These are phyloP conservation scores for Houttuynia cordata DNA, from an alignment of 164 flowering plant genomes.

Conservation along the genomic window DNA sequence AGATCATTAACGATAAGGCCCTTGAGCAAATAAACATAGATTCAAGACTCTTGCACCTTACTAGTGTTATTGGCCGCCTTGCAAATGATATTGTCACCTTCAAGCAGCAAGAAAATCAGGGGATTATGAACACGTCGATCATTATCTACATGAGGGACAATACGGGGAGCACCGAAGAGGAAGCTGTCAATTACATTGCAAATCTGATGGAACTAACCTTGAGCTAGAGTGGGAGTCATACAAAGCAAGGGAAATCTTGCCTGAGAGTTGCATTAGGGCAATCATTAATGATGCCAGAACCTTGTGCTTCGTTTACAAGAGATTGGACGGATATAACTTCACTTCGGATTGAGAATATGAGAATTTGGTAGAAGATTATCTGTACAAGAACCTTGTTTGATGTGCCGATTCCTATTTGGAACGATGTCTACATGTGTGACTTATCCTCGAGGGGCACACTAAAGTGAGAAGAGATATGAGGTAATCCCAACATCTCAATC, in stretches of 20 bases:
- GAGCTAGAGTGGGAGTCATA: slow-evolving; percentile 3
- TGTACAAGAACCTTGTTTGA: not conserved
- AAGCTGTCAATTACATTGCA: not conserved
- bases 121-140: not conserved
- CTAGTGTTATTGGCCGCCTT: not conserved
- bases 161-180: not conserved
- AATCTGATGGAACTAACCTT: not conserved
- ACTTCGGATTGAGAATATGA: not conserved
- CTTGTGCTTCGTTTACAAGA: not conserved
- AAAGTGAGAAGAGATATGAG: too few species aligned
- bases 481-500: too few species aligned
- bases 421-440: too few species aligned
- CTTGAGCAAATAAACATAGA: not conserved
- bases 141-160: slow-evolving; percentile 5
- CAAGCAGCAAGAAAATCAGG: not conserved
- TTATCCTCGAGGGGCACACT: too few species aligned
- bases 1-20: not conserved
- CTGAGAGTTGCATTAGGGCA: not conserved
- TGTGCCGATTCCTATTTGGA: too few species aligned
- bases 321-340: not conserved
- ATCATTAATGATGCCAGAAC: not conserved
- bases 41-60: not conserved
- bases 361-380: not conserved
- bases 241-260: not conserved
- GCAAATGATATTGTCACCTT: slow-evolving; percentile 2